phyloP scores from a whole-genome alignment of 2,329 filamentous ascomycete genomes.

The Salinomyces thailandicus region DNA sequence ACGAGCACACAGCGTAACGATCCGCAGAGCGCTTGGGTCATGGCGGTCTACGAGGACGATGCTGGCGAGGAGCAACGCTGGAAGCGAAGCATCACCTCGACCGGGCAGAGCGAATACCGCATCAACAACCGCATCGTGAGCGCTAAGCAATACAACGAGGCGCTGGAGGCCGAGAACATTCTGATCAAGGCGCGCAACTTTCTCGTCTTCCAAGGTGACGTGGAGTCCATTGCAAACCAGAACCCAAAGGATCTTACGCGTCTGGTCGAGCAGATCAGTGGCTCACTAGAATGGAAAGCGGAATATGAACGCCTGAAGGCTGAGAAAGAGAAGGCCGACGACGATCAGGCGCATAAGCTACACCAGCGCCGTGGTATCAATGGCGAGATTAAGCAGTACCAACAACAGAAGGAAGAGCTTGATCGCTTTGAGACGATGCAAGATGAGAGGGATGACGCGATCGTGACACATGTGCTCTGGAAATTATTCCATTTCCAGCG shows the following conservation, averaged over 20 bases:
- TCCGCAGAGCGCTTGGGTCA: slow-evolving; percentile 94
- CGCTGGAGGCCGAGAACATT: slow-evolving; percentile 87
- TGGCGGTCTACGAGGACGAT: slow-evolving; percentile 98
- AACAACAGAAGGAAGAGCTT: slow-evolving; percentile 91
- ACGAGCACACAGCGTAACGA: slow-evolving; percentile 61
- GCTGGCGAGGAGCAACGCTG: slow-evolving; percentile 88
- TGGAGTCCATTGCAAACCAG: slow-evolving; percentile 92
- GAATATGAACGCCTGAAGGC: slow-evolving; percentile 88
- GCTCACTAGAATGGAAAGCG: slow-evolving; percentile 84
- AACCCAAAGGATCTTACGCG: slow-evolving; percentile 87
- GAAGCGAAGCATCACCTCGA: slow-evolving; percentile 87
- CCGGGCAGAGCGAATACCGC: slow-evolving; percentile 85
- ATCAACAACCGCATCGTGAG: slow-evolving; percentile 89
- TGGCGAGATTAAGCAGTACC: slow-evolving; percentile 93
- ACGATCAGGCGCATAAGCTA: slow-evolving; percentile 80
- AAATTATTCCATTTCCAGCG: slow-evolving; percentile 93
- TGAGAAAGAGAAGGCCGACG: slow-evolving; percentile 74
- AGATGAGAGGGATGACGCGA: slow-evolving; percentile 79
- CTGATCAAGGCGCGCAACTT: slow-evolving; percentile 97
- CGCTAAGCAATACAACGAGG: slow-evolving; percentile 85
- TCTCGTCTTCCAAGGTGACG: slow-evolving; percentile 94
- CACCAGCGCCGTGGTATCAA: slow-evolving; percentile 88
- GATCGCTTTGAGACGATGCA: slow-evolving; percentile 88
- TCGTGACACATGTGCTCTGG: slow-evolving; percentile 90
- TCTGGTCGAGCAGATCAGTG: slow-evolving; percentile 94